Percentiles rank a stretch among this genome's conserved stretches.
phyloP scores from a whole-genome alignment of 169 alveolate species.

The Babesia sp. region DNA sequence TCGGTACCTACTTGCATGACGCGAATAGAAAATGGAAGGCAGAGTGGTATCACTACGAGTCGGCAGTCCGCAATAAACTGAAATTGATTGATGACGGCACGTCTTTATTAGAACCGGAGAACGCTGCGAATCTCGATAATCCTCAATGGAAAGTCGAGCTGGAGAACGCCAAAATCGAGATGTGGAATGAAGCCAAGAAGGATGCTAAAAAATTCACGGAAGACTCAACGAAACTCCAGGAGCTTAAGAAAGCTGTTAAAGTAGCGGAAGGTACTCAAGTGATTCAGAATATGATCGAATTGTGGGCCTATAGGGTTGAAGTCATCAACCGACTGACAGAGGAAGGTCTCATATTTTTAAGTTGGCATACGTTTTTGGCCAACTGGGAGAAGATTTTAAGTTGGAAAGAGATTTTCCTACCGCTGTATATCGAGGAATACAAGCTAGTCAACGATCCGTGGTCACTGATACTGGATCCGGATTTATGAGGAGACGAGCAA shows the following conservation, averaged over 20 bases:
- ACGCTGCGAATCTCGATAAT: neutral
- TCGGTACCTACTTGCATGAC: neutral
- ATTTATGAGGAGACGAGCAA: neutral
- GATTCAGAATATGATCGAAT: neutral
- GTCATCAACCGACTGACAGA: slow-evolving; percentile 25
- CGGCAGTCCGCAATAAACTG: neutral
- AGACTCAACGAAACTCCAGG: neutral
- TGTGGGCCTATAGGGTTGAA: slow-evolving; percentile 35
- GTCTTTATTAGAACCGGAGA: slow-evolving; percentile 9
- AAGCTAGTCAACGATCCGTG: neutral
- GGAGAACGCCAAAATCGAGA: slow-evolving; percentile 2
- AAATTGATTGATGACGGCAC: neutral
- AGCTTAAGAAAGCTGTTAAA: neutral
- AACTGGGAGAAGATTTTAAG: slow-evolving; percentile 26
- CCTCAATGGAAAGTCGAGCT: slow-evolving; percentile 17
- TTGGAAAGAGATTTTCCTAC: slow-evolving; percentile 32
- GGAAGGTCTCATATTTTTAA: slow-evolving; percentile 28
- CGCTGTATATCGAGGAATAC: slow-evolving; percentile 28
- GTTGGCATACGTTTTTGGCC: slow-evolving; percentile 33
- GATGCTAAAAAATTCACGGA: slow-evolving; percentile 4
- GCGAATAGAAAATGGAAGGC: slow-evolving; percentile 11
- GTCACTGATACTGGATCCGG: neutral
- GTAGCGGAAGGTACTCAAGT: slow-evolving; percentile 2
- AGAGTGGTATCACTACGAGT: slow-evolving; percentile 4
- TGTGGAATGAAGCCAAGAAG: neutral